A percentile compares a stretch with the other conserved stretches of the same genome.
Evolutionary conservation across 495 filamentous ascomycete species (phyloP).

Genomic region (Penicillium fimorum): DNA sequence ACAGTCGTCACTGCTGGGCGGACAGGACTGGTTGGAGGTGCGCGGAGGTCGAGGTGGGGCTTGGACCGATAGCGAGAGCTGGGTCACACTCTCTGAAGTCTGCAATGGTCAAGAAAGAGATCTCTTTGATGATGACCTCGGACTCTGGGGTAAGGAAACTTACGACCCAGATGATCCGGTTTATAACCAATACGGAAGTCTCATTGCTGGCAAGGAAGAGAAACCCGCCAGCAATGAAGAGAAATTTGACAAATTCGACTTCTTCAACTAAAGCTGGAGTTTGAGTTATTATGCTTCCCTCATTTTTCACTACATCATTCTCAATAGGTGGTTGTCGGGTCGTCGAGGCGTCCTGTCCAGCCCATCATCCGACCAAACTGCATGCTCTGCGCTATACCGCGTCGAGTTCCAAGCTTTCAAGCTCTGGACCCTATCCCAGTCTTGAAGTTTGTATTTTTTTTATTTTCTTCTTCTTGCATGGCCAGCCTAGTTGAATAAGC

Average conservation of each 20-base stretch:
- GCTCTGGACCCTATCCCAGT: neutral
- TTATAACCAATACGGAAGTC: constrained; percentile 44
- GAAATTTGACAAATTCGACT: no score
- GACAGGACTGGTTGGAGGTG: constrained; percentile 53
- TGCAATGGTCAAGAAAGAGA: constrained; percentile 51
- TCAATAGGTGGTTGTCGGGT: neutral
- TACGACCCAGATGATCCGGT: constrained; percentile 58
- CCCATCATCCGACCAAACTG: no score
- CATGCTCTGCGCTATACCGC: neutral
- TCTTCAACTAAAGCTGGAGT: neutral
- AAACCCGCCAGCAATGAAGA: neutral
- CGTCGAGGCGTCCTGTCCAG: neutral
- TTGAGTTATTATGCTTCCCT: neutral
- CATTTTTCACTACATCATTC: neutral
- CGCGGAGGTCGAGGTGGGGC: constrained; percentile 57
- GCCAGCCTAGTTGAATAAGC: neutral
- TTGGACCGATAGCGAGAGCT: constrained; percentile 56
- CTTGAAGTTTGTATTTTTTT: neutral
- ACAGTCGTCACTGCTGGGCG: constrained; percentile 46
- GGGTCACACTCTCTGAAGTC: constrained; percentile 54
- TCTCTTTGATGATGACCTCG: constrained; percentile 48
- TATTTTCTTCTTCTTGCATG: neutral
- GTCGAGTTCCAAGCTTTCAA: no score
- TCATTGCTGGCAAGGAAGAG: constrained; percentile 41
- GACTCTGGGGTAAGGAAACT: constrained; percentile 58